These are phyloP conservation scores for Penicillium sp. DNA, from an alignment of 2,329 filamentous ascomycete species.

Conservation along the genomic window DNA sequence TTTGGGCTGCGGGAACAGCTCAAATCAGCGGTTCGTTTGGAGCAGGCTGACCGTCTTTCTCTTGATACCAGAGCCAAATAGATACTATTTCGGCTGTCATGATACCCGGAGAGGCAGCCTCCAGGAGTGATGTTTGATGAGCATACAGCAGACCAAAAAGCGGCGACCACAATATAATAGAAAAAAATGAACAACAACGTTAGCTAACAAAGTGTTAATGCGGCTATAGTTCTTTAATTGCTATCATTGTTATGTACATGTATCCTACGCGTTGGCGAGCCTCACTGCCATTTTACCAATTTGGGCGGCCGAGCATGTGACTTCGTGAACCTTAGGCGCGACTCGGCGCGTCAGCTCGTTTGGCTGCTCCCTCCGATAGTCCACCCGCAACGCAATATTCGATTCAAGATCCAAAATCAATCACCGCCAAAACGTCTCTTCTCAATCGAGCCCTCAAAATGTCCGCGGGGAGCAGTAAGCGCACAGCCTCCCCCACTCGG, in stretches of 20 bases:
- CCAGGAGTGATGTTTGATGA: constrained; percentile 2
- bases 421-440: constrained; percentile 12
- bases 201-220: neutral
- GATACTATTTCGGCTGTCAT: constrained; percentile 14
- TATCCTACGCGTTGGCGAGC: neutral
- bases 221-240: neutral
- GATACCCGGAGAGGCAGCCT: constrained; percentile 23
- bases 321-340: constrained; percentile 34
- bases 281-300: neutral
- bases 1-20: constrained; percentile 54
- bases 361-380: neutral
- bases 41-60: constrained; percentile 56
- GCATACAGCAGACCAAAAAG: neutral
- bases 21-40: constrained; percentile 55
- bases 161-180: neutral
- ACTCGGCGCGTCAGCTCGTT: constrained; percentile 23
- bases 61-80: constrained; percentile 61
- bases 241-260: neutral
- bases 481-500: constrained; percentile 35
- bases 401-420: neutral
- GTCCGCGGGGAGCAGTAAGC: constrained; percentile 32
- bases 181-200: neutral
- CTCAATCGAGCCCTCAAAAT: constrained; percentile 22
- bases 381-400: neutral
- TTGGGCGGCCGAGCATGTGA: constrained; percentile 34